Conservation (phyloP, 345 rosid genomes). For the Garcia nutans region DNA sequence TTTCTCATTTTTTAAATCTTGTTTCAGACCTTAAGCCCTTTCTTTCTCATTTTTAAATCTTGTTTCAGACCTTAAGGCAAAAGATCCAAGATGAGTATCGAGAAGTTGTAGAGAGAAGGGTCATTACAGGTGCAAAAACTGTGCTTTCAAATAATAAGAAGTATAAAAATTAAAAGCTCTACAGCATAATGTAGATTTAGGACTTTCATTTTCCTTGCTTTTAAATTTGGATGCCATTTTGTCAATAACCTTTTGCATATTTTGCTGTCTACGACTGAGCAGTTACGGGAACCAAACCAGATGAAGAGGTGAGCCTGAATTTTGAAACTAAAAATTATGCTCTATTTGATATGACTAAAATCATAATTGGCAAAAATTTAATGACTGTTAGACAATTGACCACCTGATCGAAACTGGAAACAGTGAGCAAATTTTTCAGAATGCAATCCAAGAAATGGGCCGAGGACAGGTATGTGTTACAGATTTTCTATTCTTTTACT, state of each 20-base stretch:
- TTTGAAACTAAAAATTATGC: conserved; percentile 11
- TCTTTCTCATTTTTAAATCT: too few species aligned
- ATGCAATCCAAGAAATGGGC: conserved; percentile 87
- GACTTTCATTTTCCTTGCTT: background rate
- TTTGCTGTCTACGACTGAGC: conserved; percentile 24
- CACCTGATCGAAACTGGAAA: conserved; percentile 88
- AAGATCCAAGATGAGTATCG: conserved; percentile 88
- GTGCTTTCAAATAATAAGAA: conserved; percentile 3
- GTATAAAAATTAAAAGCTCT: background rate
- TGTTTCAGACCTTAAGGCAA: conserved; percentile 74
- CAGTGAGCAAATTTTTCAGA: conserved; percentile 89
- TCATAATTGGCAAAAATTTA: conserved; percentile 25
- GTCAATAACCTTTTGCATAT: conserved; percentile 8
- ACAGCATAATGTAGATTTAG: background rate
- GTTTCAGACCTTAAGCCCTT: too few species aligned
- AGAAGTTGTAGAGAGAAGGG: conserved; percentile 85
- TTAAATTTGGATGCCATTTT: background rate
- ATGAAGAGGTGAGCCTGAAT: conserved; percentile 54
- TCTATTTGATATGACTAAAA: conserved; percentile 10
- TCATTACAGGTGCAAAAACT: conserved; percentile 61
- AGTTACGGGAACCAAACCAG: conserved; percentile 71
- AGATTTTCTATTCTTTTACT: background rate
- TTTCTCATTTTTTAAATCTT: conserved; percentile 16
- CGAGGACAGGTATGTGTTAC: conserved; percentile 64
- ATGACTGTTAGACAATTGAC: conserved; percentile 62